phyloP scores from a whole-genome alignment of 2,329 filamentous ascomycete genomes.

The Fusarium sarcochroum region DNA sequence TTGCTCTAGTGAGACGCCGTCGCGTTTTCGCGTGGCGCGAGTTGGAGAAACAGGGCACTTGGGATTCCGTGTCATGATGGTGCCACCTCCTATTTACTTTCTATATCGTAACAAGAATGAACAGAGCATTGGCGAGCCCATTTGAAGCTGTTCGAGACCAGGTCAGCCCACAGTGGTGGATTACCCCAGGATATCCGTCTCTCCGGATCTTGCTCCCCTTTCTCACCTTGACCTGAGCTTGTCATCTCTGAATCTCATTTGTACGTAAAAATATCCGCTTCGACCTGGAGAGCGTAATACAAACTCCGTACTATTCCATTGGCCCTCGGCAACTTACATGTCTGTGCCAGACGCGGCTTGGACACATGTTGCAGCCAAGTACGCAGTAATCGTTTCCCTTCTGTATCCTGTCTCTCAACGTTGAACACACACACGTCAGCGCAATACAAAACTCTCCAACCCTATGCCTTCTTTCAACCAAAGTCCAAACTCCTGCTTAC shows the following conservation, averaged over 20 bases:
- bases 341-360: not conserved
- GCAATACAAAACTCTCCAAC: accelerated
- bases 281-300: slow-evolving; percentile 2
- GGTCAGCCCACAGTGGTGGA: not conserved
- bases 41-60: slow-evolving; percentile 6
- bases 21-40: slow-evolving; percentile 1
- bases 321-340: not conserved
- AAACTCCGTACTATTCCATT: not conserved
- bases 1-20: slow-evolving; percentile 3
- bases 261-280: slow-evolving; percentile 35
- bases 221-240: not conserved
- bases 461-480: not conserved
- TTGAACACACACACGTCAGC: not conserved
- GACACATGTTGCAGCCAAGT: not conserved
- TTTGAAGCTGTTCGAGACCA: not conserved
- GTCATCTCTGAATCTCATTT: slow-evolving; percentile 17
- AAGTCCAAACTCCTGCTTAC: not conserved
- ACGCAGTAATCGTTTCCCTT: not conserved
- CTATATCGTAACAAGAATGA: not conserved
- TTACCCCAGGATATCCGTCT: slow-evolving; percentile 17
- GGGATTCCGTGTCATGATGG: not conserved
- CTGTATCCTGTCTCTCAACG: not conserved
- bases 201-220: slow-evolving; percentile 5
- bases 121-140: not conserved
- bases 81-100: not conserved